Conservation (phyloP, 2,329 filamentous ascomycete species). For the Neurospora sp. region DNA sequence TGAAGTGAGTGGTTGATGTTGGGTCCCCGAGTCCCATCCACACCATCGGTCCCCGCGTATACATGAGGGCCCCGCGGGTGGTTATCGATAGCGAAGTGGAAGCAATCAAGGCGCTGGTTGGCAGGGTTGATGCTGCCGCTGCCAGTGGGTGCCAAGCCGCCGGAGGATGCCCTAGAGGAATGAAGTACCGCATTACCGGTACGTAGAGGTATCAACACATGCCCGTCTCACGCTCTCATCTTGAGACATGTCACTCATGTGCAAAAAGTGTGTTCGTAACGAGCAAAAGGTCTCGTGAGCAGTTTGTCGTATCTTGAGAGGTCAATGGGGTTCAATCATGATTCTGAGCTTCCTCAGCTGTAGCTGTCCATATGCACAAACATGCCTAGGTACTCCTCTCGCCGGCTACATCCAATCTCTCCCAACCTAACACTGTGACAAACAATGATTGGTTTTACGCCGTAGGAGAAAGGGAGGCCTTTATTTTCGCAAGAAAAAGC, state of each 20-base stretch:
- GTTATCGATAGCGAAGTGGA: not conserved
- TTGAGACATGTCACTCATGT: not conserved
- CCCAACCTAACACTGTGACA: not conserved
- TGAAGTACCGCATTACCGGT: too few species aligned
- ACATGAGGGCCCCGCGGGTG: not conserved
- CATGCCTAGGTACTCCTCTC: not conserved
- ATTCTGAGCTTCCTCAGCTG: not conserved
- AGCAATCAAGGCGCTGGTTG: not conserved
- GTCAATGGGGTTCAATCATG: not conserved
- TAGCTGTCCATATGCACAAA: not conserved
- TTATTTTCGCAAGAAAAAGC: not conserved
- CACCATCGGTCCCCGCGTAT: not conserved
- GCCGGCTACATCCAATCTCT: not conserved
- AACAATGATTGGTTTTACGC: not conserved
- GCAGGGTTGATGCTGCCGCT: not conserved
- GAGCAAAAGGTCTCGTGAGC: not conserved
- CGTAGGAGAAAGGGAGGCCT: not conserved
- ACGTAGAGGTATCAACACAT: not conserved
- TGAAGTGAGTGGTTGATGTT: not conserved
- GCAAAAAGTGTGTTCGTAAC: not conserved
- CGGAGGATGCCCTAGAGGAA: not conserved
- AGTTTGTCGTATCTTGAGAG: not conserved
- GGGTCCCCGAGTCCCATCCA: not conserved
- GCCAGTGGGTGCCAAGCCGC: not conserved
- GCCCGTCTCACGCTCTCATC: not conserved